Conservation (phyloP, 2,329 filamentous ascomycete genomes). For the Cladosporium sp. region DNA sequence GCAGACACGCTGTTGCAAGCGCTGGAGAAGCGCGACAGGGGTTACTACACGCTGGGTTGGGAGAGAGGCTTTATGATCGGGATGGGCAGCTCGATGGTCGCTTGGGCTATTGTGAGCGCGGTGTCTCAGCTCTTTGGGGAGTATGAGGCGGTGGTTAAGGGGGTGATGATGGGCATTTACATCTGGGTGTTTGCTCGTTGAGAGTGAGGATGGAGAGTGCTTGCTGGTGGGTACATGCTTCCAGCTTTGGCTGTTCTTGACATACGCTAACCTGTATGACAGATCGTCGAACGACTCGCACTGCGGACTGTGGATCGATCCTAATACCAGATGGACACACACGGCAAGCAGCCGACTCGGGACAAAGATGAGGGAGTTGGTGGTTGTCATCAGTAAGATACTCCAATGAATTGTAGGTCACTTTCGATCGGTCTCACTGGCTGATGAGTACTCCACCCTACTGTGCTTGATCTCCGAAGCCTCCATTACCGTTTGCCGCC, state of each 20-base stretch:
- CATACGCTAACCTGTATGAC: background rate
- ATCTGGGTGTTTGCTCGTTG: background rate
- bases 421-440: too few species aligned
- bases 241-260: background rate
- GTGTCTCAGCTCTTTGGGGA: background rate
- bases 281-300: background rate
- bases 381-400: background rate
- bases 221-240: background rate
- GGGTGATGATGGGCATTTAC: background rate
- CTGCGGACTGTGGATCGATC: background rate
- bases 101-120: background rate
- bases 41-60: background rate
- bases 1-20: background rate
- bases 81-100: background rate
- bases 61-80: background rate
- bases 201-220: background rate
- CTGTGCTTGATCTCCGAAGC: background rate
- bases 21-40: background rate
- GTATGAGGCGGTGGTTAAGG: background rate
- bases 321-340: too few species aligned
- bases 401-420: background rate
- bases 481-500: too few species aligned
- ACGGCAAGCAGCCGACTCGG: background rate
- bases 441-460: too few species aligned
- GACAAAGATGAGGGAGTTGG: background rate